Percentiles rank a stretch among this genome's conserved stretches.
Evolutionary conservation across 495 filamentous ascomycete genomes (phyloP).

Genomic region (Choiromyces venosus): DNA sequence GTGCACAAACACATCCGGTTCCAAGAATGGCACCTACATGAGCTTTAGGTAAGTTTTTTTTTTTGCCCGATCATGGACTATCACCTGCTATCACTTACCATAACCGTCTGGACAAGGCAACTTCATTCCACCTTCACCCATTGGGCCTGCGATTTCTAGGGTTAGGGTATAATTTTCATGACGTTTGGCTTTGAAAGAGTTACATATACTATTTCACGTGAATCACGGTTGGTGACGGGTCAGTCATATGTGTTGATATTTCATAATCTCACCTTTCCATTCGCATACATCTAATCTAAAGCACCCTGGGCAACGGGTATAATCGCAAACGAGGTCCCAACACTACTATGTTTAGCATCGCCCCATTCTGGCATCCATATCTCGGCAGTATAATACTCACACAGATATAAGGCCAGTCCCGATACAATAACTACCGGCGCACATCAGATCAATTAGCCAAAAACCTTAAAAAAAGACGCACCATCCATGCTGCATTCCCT

Average conservation of each 20-base stretch:
- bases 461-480: neutral
- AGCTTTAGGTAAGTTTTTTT: neutral
- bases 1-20: slow-evolving; percentile 62
- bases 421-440: slow-evolving; percentile 55
- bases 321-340: slow-evolving; percentile 79
- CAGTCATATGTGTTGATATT: neutral
- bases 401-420: slow-evolving; percentile 86
- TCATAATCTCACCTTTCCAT: slow-evolving; percentile 50
- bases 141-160: slow-evolving; percentile 53
- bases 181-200: neutral
- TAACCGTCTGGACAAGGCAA: slow-evolving; percentile 82
- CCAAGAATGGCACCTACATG: slow-evolving; percentile 46
- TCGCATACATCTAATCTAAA: slow-evolving; percentile 77
- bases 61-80: slow-evolving; percentile 8
- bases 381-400: slow-evolving; percentile 12
- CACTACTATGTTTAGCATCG: slow-evolving; percentile 37
- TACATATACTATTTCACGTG: slow-evolving; percentile 25
- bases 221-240: slow-evolving; percentile 13
- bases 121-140: slow-evolving; percentile 55
- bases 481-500: neutral
- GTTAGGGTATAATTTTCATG: neutral
- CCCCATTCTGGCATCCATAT: neutral
- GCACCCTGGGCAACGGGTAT: slow-evolving; percentile 78
- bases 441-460: slow-evolving; percentile 1
- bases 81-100: slow-evolving; percentile 46